Evolutionary conservation across 495 filamentous ascomycete species (phyloP).

Genomic region (Lentithecium fluviatile): DNA sequence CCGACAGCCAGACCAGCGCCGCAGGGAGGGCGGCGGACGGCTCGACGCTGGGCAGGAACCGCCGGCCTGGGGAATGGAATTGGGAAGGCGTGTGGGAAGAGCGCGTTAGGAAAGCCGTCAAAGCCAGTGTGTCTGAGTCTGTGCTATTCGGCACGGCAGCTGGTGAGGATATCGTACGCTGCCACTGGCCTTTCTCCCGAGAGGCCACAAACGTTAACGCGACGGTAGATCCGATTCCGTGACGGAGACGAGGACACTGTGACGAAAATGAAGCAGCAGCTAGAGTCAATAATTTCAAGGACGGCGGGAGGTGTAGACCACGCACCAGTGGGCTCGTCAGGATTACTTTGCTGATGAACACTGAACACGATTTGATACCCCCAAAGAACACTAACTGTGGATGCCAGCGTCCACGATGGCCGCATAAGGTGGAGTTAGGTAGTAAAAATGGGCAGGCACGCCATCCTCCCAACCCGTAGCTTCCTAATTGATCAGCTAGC

Average conservation of each 20-base stretch:
- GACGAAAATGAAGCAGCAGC: slow-evolving; percentile 21
- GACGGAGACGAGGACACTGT: slow-evolving; percentile 24
- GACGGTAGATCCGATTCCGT: slow-evolving; percentile 25
- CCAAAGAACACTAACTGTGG: not conserved
- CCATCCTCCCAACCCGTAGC: too few species aligned
- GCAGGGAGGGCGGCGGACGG: not conserved
- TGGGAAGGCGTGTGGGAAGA: slow-evolving; percentile 96
- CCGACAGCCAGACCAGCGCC: slow-evolving; percentile 1
- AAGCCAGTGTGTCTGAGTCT: slow-evolving; percentile 71
- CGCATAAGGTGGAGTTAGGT: too few species aligned
- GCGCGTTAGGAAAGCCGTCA: slow-evolving; percentile 71
- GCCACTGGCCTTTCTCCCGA: not conserved
- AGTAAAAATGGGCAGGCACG: too few species aligned
- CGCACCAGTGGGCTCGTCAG: too few species aligned
- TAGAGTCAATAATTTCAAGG: slow-evolving; percentile 3
- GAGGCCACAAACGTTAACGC: not conserved
- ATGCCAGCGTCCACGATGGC: not conserved
- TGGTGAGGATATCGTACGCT: slow-evolving; percentile 26
- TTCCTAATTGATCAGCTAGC: too few species aligned
- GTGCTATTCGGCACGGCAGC: slow-evolving; percentile 64
- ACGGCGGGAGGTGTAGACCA: slow-evolving; percentile 8
- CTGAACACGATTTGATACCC: not conserved
- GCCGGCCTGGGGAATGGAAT: slow-evolving; percentile 81
- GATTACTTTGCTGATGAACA: not conserved
- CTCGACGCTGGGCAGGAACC: slow-evolving; percentile 38